Conservation (phyloP, 345 rosid species). For the Erucastrum elatum region DNA sequence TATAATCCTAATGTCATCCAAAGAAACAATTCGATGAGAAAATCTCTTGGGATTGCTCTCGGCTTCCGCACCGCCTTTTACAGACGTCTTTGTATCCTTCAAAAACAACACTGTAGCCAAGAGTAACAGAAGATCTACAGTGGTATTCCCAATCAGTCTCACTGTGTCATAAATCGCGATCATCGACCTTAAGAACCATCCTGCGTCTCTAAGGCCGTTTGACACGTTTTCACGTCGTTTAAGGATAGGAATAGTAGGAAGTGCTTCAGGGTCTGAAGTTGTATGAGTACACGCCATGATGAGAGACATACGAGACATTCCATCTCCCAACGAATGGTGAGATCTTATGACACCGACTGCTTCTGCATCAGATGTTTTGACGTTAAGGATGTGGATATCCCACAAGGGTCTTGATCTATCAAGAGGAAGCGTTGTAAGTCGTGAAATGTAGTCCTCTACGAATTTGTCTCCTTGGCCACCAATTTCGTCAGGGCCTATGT, state of each 20-base stretch:
- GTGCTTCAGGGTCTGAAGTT: background rate
- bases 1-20: constrained; percentile 50
- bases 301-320: constrained; percentile 12
- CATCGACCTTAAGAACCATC: constrained; percentile 42
- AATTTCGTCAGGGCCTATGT: constrained; percentile 34
- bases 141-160: constrained; percentile 48
- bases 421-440: constrained; percentile 49
- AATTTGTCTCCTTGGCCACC: constrained; percentile 44
- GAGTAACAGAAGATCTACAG: constrained; percentile 45
- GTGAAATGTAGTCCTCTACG: constrained; percentile 60
- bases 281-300: constrained; percentile 11
- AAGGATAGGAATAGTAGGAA: constrained; percentile 44
- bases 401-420: constrained; percentile 64
- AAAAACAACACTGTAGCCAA: constrained; percentile 43
- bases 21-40: constrained; percentile 40
- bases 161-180: constrained; percentile 33
- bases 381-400: constrained; percentile 22
- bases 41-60: constrained; percentile 15
- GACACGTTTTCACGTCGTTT: constrained; percentile 22
- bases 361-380: constrained; percentile 19
- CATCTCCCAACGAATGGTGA: constrained; percentile 59
- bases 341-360: constrained; percentile 27
- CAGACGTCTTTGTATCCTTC: constrained; percentile 48
- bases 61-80: constrained; percentile 31
- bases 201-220: background rate